Evolutionary conservation across 1,139 yeast genomes (phyloP), one percentile per base, ranked within the genome.

Genomic region (Pichia sp.): DNA sequence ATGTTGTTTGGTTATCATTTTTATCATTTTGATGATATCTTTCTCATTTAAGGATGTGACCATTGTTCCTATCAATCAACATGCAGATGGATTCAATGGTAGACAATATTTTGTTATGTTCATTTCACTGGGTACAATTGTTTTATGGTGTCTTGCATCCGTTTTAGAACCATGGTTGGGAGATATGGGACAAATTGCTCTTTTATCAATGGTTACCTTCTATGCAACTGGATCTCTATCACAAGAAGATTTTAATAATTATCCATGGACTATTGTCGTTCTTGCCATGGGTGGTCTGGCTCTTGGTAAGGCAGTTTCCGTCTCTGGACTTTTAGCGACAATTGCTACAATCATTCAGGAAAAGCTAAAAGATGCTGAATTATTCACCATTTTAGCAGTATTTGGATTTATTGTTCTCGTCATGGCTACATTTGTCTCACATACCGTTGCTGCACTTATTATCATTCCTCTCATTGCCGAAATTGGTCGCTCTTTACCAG

Each of bases 251-350:
- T 83, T 88, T 56, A 88, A 88, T 62, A 86, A 83, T 55, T 88
- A 83, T 62, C 77, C 94, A 45, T 88, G 97, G 97, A 81, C 91
- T 1, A 88, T 88, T 51, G 87, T 88, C 15, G 74, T 88, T 39
- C 68, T 88, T 46, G 96, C 96, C 6, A 87, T 87, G 96, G 97
- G 97, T 38, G 97, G 97, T 50, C 72, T 86, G 43, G 94, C 96
- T 1, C 67, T 88, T 29, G 97, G 97, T 42, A 84, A 82, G 56
- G 96, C 94, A 1, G 94, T 88, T 6, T 74, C 91, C 1, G 79
- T 93, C 3, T 84, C 94, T 1, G 96, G 96, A 0, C 66, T 88
- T 37, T 67, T 88, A 38, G 69, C 70, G n/a, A 78, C 93, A 1
- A 74, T 86, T 44, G 96, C 96, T 3, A 53, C 60, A 12, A 66